Conservation (phyloP, 2,329 filamentous ascomycete genomes). For the Xylariaceae sp. region DNA sequence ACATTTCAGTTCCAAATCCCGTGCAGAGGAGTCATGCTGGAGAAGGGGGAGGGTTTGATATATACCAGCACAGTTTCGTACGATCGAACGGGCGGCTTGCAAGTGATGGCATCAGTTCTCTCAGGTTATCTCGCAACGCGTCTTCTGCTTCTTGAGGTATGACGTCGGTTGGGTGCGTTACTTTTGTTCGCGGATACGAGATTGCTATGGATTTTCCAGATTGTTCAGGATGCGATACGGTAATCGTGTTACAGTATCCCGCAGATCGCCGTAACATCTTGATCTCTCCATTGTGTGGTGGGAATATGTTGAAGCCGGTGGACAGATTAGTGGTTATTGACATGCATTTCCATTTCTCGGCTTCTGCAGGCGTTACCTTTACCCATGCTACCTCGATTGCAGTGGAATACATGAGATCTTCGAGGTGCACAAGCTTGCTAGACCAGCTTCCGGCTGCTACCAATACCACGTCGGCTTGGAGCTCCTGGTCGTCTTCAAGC, state of each 20-base stretch:
- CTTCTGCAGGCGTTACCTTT: background rate
- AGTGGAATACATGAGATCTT: background rate
- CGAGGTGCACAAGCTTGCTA: background rate
- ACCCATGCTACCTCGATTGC: conserved; percentile 1
- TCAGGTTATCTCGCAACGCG: background rate
- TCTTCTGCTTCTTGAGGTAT: conserved; percentile 1
- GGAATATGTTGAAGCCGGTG: conserved; percentile 2
- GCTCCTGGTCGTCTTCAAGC: background rate
- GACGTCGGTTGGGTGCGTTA: background rate
- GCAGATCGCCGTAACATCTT: conserved; percentile 1
- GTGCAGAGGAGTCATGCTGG: background rate
- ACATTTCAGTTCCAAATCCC: too few relatives aligned
- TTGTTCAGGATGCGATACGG: background rate
- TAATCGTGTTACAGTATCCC: background rate
- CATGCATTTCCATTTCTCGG: background rate
- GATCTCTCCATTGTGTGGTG: conserved; percentile 1
- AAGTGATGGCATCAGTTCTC: background rate
- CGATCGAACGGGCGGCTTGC: background rate
- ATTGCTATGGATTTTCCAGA: background rate
- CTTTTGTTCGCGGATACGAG: background rate
- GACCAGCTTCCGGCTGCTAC: background rate
- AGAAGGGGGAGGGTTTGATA: too few relatives aligned
- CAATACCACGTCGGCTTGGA: background rate
- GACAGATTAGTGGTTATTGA: background rate
- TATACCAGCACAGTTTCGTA: conserved; percentile 1